A percentile compares a stretch with the other conserved stretches of the same genome.
Evolutionary conservation across 192 early-diverging fungal species (phyloP).

Genomic region (Pecoramyces ruminantium): DNA sequence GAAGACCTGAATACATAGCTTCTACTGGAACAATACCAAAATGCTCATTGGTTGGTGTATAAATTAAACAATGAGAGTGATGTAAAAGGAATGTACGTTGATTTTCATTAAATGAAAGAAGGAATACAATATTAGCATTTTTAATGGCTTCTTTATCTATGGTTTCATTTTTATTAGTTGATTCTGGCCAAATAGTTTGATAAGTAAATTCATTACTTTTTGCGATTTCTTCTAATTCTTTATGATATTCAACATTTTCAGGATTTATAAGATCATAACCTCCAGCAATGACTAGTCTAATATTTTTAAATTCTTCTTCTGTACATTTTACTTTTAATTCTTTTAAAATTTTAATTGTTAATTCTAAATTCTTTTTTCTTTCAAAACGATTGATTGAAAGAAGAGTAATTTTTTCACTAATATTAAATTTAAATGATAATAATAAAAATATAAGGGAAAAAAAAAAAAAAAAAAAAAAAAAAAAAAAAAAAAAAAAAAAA

Average conservation of each 20-base stretch:
- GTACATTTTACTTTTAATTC: slow-evolving; percentile 10
- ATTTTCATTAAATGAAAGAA: slow-evolving; percentile 71
- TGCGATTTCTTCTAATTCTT: slow-evolving; percentile 49
- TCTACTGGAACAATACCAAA: slow-evolving; percentile 96
- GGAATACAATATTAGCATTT: slow-evolving; percentile 50
- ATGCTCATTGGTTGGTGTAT: slow-evolving; percentile 88
- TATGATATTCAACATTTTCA: slow-evolving; percentile 77
- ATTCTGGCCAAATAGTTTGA: slow-evolving; percentile 16
- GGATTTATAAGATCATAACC: slow-evolving; percentile 68
- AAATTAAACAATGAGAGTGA: slow-evolving; percentile 44
- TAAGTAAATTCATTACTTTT: slow-evolving; percentile 12
- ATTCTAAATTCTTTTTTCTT: slow-evolving; percentile 70
- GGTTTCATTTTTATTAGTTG: background rate
- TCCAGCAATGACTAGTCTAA: slow-evolving; percentile 60
- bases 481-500: no score
- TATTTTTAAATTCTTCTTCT: background rate
- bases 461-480: no score
- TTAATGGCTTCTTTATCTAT: background rate
- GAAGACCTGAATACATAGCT: slow-evolving; percentile 75
- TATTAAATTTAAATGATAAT: background rate
- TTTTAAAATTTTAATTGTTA: slow-evolving; percentile 65
- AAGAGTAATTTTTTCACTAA: slow-evolving; percentile 1
- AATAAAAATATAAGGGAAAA: no score
- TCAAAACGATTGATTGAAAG: slow-evolving; percentile 96
- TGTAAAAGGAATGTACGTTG: slow-evolving; percentile 59